Conservation (phyloP, 2,329 filamentous ascomycete species). For the Penicillium sp. region DNA sequence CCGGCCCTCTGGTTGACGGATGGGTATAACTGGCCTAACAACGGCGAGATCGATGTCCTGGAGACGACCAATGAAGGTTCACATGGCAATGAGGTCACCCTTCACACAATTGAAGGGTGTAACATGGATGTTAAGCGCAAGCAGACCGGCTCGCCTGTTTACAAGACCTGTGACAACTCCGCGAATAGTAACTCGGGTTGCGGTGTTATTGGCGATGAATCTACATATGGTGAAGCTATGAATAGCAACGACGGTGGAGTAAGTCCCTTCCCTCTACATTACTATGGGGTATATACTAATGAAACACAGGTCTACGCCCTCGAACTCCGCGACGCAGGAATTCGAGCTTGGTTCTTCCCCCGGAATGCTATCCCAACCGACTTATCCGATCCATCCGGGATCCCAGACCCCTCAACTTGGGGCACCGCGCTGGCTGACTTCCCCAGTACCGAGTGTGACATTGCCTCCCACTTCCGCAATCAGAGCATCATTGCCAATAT, state of each 20-base stretch:
- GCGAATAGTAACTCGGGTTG: conserved; percentile 63
- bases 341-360: conserved; percentile 66
- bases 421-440: conserved; percentile 68
- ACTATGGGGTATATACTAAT: neutral
- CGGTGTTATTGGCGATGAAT: conserved; percentile 51
- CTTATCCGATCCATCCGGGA: conserved; percentile 49
- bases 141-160: conserved; percentile 52
- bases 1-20: conserved; percentile 70
- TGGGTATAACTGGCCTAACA: conserved; percentile 62
- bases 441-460: conserved; percentile 65
- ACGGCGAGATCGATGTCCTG: conserved; percentile 69
- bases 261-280: conserved; percentile 14
- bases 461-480: conserved; percentile 64
- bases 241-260: conserved; percentile 61
- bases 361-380: conserved; percentile 56
- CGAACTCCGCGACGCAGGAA: conserved; percentile 64
- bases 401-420: conserved; percentile 66
- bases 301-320: conserved; percentile 57
- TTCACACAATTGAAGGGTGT: conserved; percentile 62
- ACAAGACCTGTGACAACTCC: conserved; percentile 56
- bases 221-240: conserved; percentile 57
- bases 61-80: conserved; percentile 61
- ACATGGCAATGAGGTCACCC: conserved; percentile 62
- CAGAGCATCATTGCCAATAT: conserved; percentile 70
- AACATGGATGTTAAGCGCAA: conserved; percentile 59